Percentiles rank a stretch among this genome's conserved stretches.
phyloP scores from a whole-genome alignment of 371 early-diverging fungal species.

The Syncephalastrum monosporum region DNA sequence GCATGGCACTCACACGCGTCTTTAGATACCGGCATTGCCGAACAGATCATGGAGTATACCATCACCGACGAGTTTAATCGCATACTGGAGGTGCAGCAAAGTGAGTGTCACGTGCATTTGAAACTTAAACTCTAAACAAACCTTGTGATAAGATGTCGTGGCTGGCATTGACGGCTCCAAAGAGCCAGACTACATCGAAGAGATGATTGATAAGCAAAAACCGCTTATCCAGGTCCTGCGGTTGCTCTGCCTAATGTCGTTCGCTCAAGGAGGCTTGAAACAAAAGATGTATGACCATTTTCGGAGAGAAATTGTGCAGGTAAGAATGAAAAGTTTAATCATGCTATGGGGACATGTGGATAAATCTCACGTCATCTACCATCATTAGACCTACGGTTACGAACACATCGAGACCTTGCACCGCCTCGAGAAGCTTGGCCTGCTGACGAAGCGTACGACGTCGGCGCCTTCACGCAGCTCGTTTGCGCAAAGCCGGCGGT shows the following conservation, averaged over 20 bases:
- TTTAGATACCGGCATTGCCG: constrained; percentile 81
- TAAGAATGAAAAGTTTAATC: constrained; percentile 15
- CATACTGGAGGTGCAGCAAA: constrained; percentile 87
- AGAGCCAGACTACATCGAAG: constrained; percentile 82
- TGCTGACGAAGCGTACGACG: constrained; percentile 58
- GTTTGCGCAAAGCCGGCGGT: constrained; percentile 61
- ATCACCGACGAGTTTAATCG: constrained; percentile 78
- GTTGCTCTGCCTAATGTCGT: constrained; percentile 80
- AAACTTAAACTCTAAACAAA: background rate
- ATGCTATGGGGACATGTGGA: background rate
- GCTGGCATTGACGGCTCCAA: constrained; percentile 69
- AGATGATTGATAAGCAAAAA: constrained; percentile 75
- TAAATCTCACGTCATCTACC: background rate
- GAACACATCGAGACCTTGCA: constrained; percentile 84
- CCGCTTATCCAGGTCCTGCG: constrained; percentile 75
- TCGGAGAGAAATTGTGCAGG: constrained; percentile 80
- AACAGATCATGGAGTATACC: constrained; percentile 77
- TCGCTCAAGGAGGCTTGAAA: constrained; percentile 81
- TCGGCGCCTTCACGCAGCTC: constrained; percentile 43
- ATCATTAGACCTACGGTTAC: constrained; percentile 82
- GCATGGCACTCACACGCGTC: constrained; percentile 1
- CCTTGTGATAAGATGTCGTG: constrained; percentile 66
- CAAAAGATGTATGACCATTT: constrained; percentile 78
- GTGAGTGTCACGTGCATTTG: constrained; percentile 35
- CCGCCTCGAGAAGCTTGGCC: constrained; percentile 65